Percentiles rank a stretch among this genome's conserved stretches.
Conservation (phyloP, 495 filamentous ascomycete species). For the Cercophora samala region DNA sequence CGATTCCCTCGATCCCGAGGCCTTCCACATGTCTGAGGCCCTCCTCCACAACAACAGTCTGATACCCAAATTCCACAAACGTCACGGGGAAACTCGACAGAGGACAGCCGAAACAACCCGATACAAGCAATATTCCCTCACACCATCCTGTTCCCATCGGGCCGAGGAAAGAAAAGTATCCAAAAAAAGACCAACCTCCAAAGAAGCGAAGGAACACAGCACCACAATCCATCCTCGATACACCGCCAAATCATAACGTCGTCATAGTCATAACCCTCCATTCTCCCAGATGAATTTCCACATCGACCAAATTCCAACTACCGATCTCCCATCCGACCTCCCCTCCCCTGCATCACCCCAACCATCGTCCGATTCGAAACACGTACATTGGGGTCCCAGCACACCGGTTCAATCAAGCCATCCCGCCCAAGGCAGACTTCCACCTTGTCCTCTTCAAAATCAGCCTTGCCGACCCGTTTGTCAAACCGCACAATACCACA, state of each 20-base stretch:
- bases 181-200: no score
- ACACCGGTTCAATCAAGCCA: neutral
- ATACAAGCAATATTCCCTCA: neutral
- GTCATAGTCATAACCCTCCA: neutral
- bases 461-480: neutral
- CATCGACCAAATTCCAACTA: neutral
- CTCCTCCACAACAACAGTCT: neutral
- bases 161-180: neutral
- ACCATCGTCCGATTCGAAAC: neutral
- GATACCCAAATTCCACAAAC: neutral
- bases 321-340: neutral
- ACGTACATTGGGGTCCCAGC: neutral
- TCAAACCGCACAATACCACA: neutral
- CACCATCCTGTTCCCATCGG: neutral
- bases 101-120: neutral
- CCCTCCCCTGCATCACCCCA: neutral
- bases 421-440: neutral
- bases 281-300: neutral
- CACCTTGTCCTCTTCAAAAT: neutral
- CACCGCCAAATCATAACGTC: neutral
- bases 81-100: no score
- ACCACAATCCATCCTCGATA: neutral
- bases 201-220: neutral
- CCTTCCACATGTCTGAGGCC: neutral
- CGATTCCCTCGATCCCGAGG: no score